A percentile compares a stretch with the other conserved stretches of the same genome.
phyloP scores from a whole-genome alignment of 2,329 filamentous ascomycete genomes.

The Aureobasidium lini region DNA sequence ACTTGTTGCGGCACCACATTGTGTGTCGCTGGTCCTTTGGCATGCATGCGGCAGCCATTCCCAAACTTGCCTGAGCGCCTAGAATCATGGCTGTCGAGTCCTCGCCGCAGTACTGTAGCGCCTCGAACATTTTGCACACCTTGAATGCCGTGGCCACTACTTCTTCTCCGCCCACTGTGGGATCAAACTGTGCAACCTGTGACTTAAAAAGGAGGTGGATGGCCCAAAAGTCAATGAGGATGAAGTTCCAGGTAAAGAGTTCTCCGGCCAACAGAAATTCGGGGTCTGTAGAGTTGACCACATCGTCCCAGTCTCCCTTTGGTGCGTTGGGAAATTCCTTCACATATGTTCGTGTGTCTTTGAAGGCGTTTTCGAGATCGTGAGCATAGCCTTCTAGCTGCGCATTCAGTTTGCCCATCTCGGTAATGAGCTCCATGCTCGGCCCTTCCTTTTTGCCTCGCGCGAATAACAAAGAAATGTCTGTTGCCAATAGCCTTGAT shows the following conservation, averaged over 20 bases:
- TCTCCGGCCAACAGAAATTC: constrained; percentile 63
- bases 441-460: constrained; percentile 53
- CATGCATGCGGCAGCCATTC: constrained; percentile 71
- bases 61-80: constrained; percentile 66
- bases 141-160: constrained; percentile 57
- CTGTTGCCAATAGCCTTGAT: constrained; percentile 66
- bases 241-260: constrained; percentile 66
- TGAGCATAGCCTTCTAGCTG: constrained; percentile 47
- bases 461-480: constrained; percentile 72
- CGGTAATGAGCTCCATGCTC: constrained; percentile 40
- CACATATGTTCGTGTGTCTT: constrained; percentile 55
- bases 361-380: constrained; percentile 54
- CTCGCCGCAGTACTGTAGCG: constrained; percentile 63
- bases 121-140: constrained; percentile 72
- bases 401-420: constrained; percentile 40
- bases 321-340: constrained; percentile 52
- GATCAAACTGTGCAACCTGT: constrained; percentile 52
- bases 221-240: constrained; percentile 69
- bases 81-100: constrained; percentile 64
- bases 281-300: constrained; percentile 66
- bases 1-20: constrained; percentile 72
- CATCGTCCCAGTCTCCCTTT: constrained; percentile 50
- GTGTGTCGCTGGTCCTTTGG: constrained; percentile 64
- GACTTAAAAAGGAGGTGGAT: constrained; percentile 74
- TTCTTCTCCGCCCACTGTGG: constrained; percentile 39